A percentile compares a stretch with the other conserved stretches of the same genome.
phyloP scores from a whole-genome alignment of 75 land plant species.

The Chamaecyparis obtusa region DNA sequence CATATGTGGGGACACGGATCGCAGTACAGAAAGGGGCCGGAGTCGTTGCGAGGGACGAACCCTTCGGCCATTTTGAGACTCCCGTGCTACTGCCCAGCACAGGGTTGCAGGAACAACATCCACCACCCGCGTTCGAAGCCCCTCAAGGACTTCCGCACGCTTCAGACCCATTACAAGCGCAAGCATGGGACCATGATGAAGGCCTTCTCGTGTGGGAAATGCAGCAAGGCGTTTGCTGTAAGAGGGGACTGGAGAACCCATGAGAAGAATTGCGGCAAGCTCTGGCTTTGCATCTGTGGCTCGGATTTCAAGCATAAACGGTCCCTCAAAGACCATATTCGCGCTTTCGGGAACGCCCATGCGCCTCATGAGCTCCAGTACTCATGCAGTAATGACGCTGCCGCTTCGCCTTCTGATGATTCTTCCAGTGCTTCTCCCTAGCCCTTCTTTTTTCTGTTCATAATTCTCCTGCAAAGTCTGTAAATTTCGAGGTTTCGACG shows the following conservation, averaged over 20 bases:
- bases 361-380: constrained; percentile 16
- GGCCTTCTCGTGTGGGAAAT: constrained; percentile 49
- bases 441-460: not conserved
- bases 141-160: constrained; percentile 57
- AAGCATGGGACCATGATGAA: constrained; percentile 44
- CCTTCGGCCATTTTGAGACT: constrained; percentile 45
- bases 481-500: not conserved
- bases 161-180: constrained; percentile 60
- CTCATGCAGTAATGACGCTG: not conserved
- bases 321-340: constrained; percentile 66
- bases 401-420: not conserved
- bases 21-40: constrained; percentile 34
- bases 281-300: constrained; percentile 70
- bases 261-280: constrained; percentile 75
- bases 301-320: constrained; percentile 71
- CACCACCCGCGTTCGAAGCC: constrained; percentile 57
- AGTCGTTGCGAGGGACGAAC: constrained; percentile 40
- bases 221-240: constrained; percentile 53
- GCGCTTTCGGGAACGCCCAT: constrained; percentile 56
- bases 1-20: constrained; percentile 51
- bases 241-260: constrained; percentile 67
- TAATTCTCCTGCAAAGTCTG: not conserved
- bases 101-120: constrained; percentile 66
- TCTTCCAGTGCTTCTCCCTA: not conserved
- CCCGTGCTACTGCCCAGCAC: constrained; percentile 59